These are phyloP conservation scores for Medicago arabica DNA, from an alignment of 306 rosid species.

Conservation along the genomic window DNA sequence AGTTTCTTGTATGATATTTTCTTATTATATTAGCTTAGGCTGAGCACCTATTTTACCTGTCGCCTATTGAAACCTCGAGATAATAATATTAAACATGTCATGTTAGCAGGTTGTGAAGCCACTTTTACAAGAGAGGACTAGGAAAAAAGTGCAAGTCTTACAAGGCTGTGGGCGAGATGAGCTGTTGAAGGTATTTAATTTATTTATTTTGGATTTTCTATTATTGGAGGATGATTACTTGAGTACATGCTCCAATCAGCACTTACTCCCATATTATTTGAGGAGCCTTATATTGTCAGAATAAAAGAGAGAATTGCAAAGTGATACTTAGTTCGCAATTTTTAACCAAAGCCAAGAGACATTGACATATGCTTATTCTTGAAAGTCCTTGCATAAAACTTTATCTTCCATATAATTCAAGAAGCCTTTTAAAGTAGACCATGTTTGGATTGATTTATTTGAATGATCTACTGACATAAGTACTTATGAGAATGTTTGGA, in stretches of 20 bases:
- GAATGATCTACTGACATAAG: too few relatives aligned
- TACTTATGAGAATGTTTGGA: too few relatives aligned
- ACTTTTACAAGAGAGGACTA: slow-evolving; percentile 95
- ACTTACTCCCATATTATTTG: too few relatives aligned
- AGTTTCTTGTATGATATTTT: slow-evolving; percentile 20
- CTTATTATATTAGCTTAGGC: slow-evolving; percentile 5
- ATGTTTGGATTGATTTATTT: too few relatives aligned
- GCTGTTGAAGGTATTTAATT: slow-evolving; percentile 69
- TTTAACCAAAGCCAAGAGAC: background rate
- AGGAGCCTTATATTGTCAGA: too few relatives aligned
- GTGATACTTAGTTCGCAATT: background rate
- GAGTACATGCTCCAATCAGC: too few relatives aligned
- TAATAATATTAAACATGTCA: slow-evolving; percentile 21
- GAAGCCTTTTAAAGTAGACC: background rate
- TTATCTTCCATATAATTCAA: too few relatives aligned
- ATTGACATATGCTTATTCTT: background rate
- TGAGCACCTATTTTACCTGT: slow-evolving; percentile 3
- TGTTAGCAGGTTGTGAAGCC: slow-evolving; percentile 88
- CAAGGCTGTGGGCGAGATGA: slow-evolving; percentile 89
- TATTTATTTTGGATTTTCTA: background rate
- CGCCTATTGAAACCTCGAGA: slow-evolving; percentile 14
- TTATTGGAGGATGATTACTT: background rate
- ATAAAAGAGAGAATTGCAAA: background rate
- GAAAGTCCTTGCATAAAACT: background rate
- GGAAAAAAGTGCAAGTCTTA: slow-evolving; percentile 84